Evolutionary conservation across 352 stramenopile species (phyloP).

Genomic region (Peronospora tabacina): DNA sequence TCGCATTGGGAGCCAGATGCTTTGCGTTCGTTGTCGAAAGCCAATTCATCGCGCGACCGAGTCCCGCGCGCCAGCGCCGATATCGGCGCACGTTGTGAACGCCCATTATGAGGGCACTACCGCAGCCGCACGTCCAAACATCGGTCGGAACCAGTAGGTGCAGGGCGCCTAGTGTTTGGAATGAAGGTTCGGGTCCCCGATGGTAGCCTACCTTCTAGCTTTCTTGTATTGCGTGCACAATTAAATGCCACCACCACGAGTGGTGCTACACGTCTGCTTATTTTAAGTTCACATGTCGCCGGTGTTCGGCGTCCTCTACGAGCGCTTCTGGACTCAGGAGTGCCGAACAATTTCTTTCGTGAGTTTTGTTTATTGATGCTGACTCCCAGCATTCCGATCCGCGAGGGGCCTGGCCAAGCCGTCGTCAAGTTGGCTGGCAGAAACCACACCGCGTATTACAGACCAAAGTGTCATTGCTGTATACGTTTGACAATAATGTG

Average conservation of each 20-base stretch:
- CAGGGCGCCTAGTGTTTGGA: no score
- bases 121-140: neutral
- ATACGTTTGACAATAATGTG: neutral
- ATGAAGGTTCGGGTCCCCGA: conserved; percentile 1
- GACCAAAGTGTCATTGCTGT: neutral
- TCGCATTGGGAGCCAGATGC: no score
- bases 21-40: no score
- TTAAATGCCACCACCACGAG: conserved; percentile 12
- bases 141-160: neutral
- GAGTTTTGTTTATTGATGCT: conserved; percentile 4
- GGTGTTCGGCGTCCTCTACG: conserved; percentile 6
- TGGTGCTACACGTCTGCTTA: conserved; percentile 5
- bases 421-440: conserved; percentile 11
- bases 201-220: conserved; percentile 1
- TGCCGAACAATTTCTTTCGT: conserved; percentile 10
- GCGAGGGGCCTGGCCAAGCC: conserved; percentile 1
- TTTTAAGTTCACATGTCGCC: conserved; percentile 1
- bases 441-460: conserved; percentile 3
- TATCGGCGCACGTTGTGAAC: neutral
- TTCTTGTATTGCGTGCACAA: conserved; percentile 1
- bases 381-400: neutral
- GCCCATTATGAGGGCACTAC: neutral
- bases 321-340: conserved; percentile 14
- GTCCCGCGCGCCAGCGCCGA: no score
- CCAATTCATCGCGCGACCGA: no score